Conservation (phyloP, 441 rosid species). For the Erysimum cheiri region DNA sequence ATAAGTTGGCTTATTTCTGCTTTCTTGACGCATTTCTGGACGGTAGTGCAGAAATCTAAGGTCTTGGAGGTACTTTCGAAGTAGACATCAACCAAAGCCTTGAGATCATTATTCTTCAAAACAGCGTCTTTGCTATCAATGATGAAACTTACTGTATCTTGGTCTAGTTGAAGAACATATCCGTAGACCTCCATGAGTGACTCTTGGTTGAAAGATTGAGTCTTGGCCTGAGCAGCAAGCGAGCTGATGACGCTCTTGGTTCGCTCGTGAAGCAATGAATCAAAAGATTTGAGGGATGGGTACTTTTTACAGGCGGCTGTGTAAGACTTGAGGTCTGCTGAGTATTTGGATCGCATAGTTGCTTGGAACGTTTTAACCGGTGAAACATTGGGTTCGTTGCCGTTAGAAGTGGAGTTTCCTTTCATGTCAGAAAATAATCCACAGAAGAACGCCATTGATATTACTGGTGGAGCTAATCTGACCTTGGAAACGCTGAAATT, state of each 20-base stretch:
- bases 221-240: conserved; percentile 12
- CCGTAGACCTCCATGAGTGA: conserved; percentile 37
- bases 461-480: background rate
- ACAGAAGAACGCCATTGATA: conserved; percentile 28
- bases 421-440: conserved; percentile 19
- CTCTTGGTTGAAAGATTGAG: conserved; percentile 6
- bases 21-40: conserved; percentile 29
- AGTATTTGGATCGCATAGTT: conserved; percentile 31
- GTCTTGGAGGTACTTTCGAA: conserved; percentile 25
- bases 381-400: background rate
- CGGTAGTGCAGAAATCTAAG: conserved; percentile 32
- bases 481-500: background rate
- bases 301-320: conserved; percentile 30
- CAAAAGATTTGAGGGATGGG: conserved; percentile 28
- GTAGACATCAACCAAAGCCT: conserved; percentile 30
- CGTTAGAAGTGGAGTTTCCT: conserved; percentile 1
- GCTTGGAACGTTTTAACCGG: conserved; percentile 21
- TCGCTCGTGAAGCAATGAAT: conserved; percentile 13
- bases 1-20: conserved; percentile 7
- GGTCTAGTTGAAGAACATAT: conserved; percentile 25
- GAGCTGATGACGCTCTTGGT: conserved; percentile 28
- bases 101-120: conserved; percentile 28
- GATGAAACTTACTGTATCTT: conserved; percentile 7
- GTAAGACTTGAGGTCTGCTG: conserved; percentile 34
- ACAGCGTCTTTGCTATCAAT: conserved; percentile 29